These are phyloP conservation scores for Amphibolis antarctica DNA, from an alignment of 106 monocot species.

Conservation along the genomic window DNA sequence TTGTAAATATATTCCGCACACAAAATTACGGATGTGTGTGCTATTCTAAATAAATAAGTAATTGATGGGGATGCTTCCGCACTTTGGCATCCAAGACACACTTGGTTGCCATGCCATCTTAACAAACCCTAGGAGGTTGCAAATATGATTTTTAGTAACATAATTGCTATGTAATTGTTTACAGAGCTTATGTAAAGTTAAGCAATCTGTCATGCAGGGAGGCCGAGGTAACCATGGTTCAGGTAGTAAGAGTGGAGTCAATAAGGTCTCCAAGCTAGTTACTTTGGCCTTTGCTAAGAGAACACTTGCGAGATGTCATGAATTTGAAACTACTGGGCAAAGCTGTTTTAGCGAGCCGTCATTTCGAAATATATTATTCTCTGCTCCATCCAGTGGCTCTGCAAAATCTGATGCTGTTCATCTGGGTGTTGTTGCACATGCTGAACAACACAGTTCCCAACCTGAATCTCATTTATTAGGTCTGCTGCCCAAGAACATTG, in stretches of 20 bases:
- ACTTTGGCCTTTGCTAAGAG: conserved; percentile 72
- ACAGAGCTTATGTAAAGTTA: not conserved
- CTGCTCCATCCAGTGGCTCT: conserved; percentile 12
- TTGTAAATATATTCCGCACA: no score
- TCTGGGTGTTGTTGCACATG: not conserved
- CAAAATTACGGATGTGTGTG: no score
- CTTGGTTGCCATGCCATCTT: no score
- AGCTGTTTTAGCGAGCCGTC: conserved; percentile 76
- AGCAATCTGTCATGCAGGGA: conserved; percentile 21
- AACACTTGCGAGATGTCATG: conserved; percentile 57
- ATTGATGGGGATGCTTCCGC: no score
- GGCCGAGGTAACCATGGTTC: conserved; percentile 51
- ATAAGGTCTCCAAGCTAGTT: conserved; percentile 61
- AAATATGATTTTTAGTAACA: not conserved
- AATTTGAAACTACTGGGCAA: conserved; percentile 53
- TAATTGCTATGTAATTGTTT: not conserved
- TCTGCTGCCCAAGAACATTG: not conserved
- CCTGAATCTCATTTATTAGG: not conserved
- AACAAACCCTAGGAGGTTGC: not conserved
- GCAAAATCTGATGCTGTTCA: not conserved
- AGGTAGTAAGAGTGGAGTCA: conserved; percentile 52
- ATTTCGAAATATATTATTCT: conserved; percentile 35
- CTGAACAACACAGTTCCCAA: conserved; percentile 8
- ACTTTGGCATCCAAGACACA: no score
- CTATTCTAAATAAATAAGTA: no score